Evolutionary conservation across 805 yeast species (phyloP), one percentile per base, ranked within the genome.

Genomic region (Cyberlindnera americana): DNA sequence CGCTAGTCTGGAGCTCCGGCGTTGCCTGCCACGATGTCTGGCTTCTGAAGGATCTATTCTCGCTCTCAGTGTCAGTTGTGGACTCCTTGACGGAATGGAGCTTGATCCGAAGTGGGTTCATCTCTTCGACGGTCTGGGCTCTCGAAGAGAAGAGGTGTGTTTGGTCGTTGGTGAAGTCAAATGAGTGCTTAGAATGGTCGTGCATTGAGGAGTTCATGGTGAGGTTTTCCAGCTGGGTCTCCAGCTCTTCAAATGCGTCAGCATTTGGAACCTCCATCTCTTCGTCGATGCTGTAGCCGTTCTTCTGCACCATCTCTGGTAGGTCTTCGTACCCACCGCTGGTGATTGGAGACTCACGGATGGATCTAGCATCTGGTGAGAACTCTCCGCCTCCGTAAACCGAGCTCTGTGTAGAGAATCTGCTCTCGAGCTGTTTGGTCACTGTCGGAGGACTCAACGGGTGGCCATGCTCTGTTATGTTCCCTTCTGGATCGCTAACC

Each of bases 221-320:
- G n/a, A 53, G 21, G n/a, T 35, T 37, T 12, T 43, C 53, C 37
- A 52, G 26, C 22, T 51, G 50, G 9, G 35, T 37, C 36, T 50
- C 50, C 19, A 52, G 37, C 19, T 54, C 51, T 31, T 51, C 39
- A 29, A 43, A 47, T 5, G 38, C 50, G 16, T 44, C 33, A 6
- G 39, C 42, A 8, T 40, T 46, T 6, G 40, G 29, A 14, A 37
- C 40, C 1, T 34, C 35, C 19, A n/a, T 7, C 6, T 21, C 10
- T 21, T 21, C n/a, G 19, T 21, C 27, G 10, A 16, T 15, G 18
- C 23, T 23, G 6, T 31, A 29, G 23, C 12, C 14, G 21, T 24
- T 12, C 16, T 33, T 13, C 6, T 41, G 37, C 5, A 24, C 30
- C 17, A 18, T 17, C 3, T 19, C 16, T 19, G 22, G 33, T 7